These are phyloP conservation scores for Trametes polyzona DNA, from an alignment of 1,284 basidiomycete genomes.

Conservation along the genomic window DNA sequence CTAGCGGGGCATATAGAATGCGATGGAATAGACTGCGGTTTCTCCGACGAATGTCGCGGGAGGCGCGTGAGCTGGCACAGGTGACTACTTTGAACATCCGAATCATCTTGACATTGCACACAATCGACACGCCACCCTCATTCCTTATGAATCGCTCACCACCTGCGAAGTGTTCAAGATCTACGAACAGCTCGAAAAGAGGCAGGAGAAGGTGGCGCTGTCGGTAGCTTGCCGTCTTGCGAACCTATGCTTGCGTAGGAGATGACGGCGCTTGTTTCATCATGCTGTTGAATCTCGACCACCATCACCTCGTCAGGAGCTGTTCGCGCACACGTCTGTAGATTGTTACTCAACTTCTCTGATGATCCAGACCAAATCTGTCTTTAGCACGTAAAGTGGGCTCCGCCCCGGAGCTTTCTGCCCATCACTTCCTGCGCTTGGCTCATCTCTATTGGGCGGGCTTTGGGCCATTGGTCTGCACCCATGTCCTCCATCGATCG, in stretches of 20 bases:
- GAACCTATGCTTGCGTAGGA: neutral
- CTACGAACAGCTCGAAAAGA: too few relatives aligned
- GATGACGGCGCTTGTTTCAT: neutral
- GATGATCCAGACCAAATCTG: neutral
- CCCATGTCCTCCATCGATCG: slow-evolving; percentile 13
- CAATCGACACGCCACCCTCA: too few relatives aligned
- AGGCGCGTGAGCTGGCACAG: neutral
- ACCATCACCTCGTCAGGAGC: neutral
- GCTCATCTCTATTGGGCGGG: neutral
- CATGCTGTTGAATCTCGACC: neutral
- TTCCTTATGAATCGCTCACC: too few relatives aligned
- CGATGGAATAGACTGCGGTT: slow-evolving; percentile 1
- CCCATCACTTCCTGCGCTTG: slow-evolving; percentile 9
- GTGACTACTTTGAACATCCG: too few relatives aligned
- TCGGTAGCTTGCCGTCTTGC: too few relatives aligned
- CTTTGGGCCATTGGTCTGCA: slow-evolving; percentile 9
- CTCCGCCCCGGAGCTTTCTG: neutral
- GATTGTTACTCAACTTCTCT: neutral
- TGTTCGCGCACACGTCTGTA: neutral
- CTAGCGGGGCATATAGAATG: slow-evolving; percentile 12
- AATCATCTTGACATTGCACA: too few relatives aligned
- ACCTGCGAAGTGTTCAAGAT: too few relatives aligned
- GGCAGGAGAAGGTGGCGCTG: too few relatives aligned
- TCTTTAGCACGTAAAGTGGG: slow-evolving; percentile 4
- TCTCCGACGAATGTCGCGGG: neutral